Evolutionary conservation across 352 stramenopile species (phyloP).

Genomic region (Globisporangium mamillatum): DNA sequence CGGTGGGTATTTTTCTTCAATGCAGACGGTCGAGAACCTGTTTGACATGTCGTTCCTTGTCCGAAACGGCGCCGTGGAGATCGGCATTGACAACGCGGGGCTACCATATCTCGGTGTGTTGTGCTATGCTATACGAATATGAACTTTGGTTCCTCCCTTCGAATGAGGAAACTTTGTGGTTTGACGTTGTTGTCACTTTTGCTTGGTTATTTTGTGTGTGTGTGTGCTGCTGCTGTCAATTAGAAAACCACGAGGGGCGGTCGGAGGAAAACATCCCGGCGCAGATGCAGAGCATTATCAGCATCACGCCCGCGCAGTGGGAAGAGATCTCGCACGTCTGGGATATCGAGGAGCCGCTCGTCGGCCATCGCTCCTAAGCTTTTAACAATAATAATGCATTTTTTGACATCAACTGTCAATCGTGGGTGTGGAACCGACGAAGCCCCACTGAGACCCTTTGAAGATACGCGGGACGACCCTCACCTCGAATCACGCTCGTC

Average conservation of each 20-base stretch:
- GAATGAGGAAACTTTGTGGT: too few relatives aligned
- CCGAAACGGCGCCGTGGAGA: constrained; percentile 63
- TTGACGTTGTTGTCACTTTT: background rate
- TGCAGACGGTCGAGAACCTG: constrained; percentile 77
- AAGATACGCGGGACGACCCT: too few relatives aligned
- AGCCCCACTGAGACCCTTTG: too few relatives aligned
- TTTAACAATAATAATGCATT: too few relatives aligned
- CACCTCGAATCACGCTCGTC: too few relatives aligned
- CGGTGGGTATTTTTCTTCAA: too few relatives aligned
- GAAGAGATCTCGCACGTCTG: constrained; percentile 45
- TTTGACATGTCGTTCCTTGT: constrained; percentile 86
- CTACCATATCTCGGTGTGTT: constrained; percentile 60
- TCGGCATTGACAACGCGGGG: constrained; percentile 54
- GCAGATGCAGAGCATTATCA: constrained; percentile 79
- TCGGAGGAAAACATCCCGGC: constrained; percentile 42
- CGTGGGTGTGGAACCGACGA: too few relatives aligned
- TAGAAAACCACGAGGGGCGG: constrained; percentile 66
- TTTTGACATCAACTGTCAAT: too few relatives aligned
- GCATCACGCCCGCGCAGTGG: constrained; percentile 73
- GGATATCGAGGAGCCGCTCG: constrained; percentile 46
- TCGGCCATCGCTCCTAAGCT: constrained; percentile 47
- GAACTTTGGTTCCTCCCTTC: constrained; percentile 1
- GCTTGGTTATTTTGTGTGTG: background rate
- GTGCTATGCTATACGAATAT: too few relatives aligned
- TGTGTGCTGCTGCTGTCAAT: too few relatives aligned